Percentiles rank a stretch among this genome's conserved stretches.
phyloP scores from a whole-genome alignment of 169 alveolate species.

The Cryptosporidium sp. region DNA sequence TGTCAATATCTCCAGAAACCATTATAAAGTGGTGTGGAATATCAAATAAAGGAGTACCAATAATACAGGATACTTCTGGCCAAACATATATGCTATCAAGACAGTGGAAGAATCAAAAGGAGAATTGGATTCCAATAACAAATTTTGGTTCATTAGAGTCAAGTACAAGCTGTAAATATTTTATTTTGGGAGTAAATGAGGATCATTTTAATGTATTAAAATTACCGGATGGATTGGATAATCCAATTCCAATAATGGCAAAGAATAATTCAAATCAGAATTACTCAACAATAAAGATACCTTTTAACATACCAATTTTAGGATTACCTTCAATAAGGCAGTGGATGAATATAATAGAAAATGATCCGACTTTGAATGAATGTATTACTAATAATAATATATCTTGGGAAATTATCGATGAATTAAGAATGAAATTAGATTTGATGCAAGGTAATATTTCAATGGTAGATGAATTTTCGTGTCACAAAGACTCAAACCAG shows the following conservation, averaged over 20 bases:
- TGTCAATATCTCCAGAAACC: slow-evolving; percentile 63
- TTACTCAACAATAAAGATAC: slow-evolving; percentile 43
- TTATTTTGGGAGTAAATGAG: slow-evolving; percentile 27
- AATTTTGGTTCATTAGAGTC: slow-evolving; percentile 48
- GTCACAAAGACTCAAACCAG: not conserved
- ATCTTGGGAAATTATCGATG: slow-evolving; percentile 69
- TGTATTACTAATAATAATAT: slow-evolving; percentile 61
- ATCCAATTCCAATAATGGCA: slow-evolving; percentile 66
- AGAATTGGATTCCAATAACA: slow-evolving; percentile 59
- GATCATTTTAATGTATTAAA: slow-evolving; percentile 62
- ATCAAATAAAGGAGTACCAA: slow-evolving; percentile 50
- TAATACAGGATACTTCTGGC: slow-evolving; percentile 63
- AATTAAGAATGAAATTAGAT: slow-evolving; percentile 26
- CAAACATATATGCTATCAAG: slow-evolving; percentile 50
- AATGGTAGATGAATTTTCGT: slow-evolving; percentile 3
- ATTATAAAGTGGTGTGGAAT: slow-evolving; percentile 65
- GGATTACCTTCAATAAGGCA: slow-evolving; percentile 60
- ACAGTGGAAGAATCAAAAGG: slow-evolving; percentile 68
- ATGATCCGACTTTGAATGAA: slow-evolving; percentile 48
- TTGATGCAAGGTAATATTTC: slow-evolving; percentile 9
- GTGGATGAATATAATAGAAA: slow-evolving; percentile 67
- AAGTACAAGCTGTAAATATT: slow-evolving; percentile 28
- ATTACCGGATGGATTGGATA: slow-evolving; percentile 58
- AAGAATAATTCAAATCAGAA: slow-evolving; percentile 7
- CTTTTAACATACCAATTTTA: slow-evolving; percentile 53